A percentile compares a stretch with the other conserved stretches of the same genome.
phyloP scores from a whole-genome alignment of 768 basidiomycete genomes.

The Tylopilus intermedius region DNA sequence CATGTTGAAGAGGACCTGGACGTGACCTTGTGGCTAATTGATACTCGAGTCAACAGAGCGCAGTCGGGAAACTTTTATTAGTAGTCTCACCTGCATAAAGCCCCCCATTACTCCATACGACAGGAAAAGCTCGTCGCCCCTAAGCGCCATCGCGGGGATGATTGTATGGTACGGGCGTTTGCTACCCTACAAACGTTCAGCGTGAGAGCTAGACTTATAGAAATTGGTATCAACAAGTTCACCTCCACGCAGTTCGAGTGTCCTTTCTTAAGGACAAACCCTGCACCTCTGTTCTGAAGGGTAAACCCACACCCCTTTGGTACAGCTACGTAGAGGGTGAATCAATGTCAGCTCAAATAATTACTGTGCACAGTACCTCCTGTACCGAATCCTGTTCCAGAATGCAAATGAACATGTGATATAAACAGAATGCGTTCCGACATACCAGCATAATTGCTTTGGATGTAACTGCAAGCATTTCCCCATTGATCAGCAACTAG shows the following conservation, averaged over 20 bases:
- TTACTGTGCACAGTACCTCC: conserved; percentile 46
- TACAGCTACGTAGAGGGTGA: conserved; percentile 49
- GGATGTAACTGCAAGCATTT: conserved; percentile 85
- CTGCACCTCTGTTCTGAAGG: conserved; percentile 87
- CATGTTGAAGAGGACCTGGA: conserved; percentile 90
- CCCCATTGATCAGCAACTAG: conserved; percentile 81
- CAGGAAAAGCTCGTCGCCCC: conserved; percentile 77
- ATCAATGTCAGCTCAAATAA: neutral
- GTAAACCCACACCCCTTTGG: conserved; percentile 96
- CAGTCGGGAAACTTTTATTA: neutral
- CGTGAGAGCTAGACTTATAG: neutral
- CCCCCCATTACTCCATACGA: conserved; percentile 92
- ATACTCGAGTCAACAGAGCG: neutral
- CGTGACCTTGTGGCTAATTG: conserved; percentile 84
- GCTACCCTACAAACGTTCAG: conserved; percentile 46
- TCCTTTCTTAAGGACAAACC: conserved; percentile 71
- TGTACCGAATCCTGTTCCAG: conserved; percentile 74
- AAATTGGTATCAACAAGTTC: neutral
- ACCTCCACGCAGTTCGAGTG: conserved; percentile 86
- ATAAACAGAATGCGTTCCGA: neutral
- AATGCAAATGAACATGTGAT: conserved; percentile 1
- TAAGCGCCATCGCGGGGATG: conserved; percentile 82
- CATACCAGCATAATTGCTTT: conserved; percentile 80
- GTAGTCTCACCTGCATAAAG: conserved; percentile 66
- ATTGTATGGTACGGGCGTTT: conserved; percentile 94